Percentiles rank a stretch among this genome's conserved stretches.
These are phyloP conservation scores for Beauveria asiatica DNA, from an alignment of 2,329 filamentous ascomycete species.

Conservation along the genomic window DNA sequence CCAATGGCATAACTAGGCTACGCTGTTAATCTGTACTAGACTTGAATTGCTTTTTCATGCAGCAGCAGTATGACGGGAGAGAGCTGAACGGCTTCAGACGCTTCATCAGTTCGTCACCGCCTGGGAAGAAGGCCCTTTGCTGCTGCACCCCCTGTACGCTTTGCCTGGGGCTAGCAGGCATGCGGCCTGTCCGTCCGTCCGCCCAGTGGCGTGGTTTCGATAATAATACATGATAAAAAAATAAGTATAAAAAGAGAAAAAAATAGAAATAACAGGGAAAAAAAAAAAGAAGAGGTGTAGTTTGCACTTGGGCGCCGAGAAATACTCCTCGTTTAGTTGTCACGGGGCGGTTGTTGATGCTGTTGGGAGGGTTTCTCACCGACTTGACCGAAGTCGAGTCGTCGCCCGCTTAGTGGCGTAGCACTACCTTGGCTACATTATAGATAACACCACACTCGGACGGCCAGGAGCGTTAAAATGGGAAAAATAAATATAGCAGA, in stretches of 20 bases:
- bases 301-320: not conserved
- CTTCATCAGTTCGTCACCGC: not conserved
- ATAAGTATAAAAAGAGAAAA: too few relatives aligned
- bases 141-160: not conserved
- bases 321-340: too few relatives aligned
- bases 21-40: not conserved
- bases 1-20: not conserved
- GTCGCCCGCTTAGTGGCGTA: not conserved
- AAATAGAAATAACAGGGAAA: too few relatives aligned
- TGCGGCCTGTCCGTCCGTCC: not conserved
- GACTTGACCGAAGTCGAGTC: constrained; percentile 6
- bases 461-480: not conserved
- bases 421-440: not conserved
- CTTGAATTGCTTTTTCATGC: constrained; percentile 7
- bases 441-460: not conserved
- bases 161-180: not conserved
- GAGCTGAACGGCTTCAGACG: not conserved
- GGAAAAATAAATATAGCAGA: not conserved
- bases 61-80: not conserved
- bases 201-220: too few relatives aligned
- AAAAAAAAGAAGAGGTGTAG: too few relatives aligned
- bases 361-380: not conserved
- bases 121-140: not conserved
- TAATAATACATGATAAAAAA: too few relatives aligned
- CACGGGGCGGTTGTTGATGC: not conserved